Evolutionary conservation across 371 early-diverging fungal genomes (phyloP).

Genomic region (Mycotypha africana): DNA sequence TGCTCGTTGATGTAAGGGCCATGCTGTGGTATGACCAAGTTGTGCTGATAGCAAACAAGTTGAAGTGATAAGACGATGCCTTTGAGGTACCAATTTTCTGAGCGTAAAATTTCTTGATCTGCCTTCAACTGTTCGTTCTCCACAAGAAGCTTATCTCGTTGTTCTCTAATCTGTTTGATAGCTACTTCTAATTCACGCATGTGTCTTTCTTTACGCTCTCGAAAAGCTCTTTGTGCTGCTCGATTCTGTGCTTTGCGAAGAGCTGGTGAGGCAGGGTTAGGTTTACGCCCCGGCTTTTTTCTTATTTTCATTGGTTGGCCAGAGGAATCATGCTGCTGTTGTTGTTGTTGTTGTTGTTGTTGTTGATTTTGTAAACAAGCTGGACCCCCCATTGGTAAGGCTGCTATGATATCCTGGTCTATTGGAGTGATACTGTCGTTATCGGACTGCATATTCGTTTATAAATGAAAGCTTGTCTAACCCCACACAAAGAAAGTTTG

Average conservation of each 20-base stretch:
- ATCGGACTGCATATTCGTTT: too few species aligned
- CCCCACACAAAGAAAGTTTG: too few species aligned
- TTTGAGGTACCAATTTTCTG: conserved; percentile 61
- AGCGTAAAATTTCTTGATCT: conserved; percentile 47
- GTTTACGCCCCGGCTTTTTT: conserved; percentile 85
- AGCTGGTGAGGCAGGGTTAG: conserved; percentile 64
- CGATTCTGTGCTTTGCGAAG: conserved; percentile 79
- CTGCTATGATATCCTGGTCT: too few species aligned
- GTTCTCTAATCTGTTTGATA: conserved; percentile 58
- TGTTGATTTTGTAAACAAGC: too few species aligned
- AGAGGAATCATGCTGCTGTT: neutral
- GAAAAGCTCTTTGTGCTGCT: conserved; percentile 77
- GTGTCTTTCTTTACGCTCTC: conserved; percentile 76
- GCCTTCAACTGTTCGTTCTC: conserved; percentile 51
- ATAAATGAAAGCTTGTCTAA: too few species aligned
- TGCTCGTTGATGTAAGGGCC: conserved; percentile 36
- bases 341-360: too few species aligned
- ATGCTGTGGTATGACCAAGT: conserved; percentile 39
- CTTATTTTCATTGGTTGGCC: conserved; percentile 33
- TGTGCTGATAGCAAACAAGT: conserved; percentile 40
- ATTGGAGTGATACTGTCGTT: too few species aligned
- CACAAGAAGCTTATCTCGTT: conserved; percentile 33
- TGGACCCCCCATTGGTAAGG: too few species aligned
- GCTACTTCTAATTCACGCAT: conserved; percentile 60
- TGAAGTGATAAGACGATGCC: conserved; percentile 52